Evolutionary conservation across 1,284 basidiomycete genomes (phyloP).

Genomic region (Apiotrichum akiyoshidainum): DNA sequence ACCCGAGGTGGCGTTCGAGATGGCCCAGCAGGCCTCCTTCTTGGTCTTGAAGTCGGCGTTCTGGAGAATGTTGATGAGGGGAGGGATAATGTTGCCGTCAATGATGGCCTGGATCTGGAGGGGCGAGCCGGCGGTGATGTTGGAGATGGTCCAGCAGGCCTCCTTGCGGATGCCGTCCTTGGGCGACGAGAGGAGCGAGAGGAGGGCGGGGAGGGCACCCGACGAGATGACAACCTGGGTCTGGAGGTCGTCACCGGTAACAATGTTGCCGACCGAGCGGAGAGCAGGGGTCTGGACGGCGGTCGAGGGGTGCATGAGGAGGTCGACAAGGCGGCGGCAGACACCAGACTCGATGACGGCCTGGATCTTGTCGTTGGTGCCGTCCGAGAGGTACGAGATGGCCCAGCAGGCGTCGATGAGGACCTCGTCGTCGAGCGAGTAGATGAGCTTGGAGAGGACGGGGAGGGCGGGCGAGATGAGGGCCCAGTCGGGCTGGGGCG

Average conservation of each 20-base stretch:
- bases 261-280: constrained; percentile 97
- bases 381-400: constrained; percentile 98
- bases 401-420: constrained; percentile 99
- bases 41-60: constrained; percentile 99
- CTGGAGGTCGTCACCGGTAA: constrained; percentile 97
- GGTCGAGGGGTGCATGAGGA: constrained; percentile 95
- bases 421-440: constrained; percentile 98
- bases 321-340: constrained; percentile 92
- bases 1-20: constrained; percentile 97
- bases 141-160: constrained; percentile 99
- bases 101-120: constrained; percentile 86
- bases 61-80: constrained; percentile 95
- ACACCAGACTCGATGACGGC: constrained; percentile 98
- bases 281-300: constrained; percentile 98
- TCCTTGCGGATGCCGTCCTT: constrained; percentile 90
- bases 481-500: constrained; percentile 93
- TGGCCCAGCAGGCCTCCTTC: constrained; percentile 99
- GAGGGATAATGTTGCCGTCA: constrained; percentile 79
- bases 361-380: constrained; percentile 99
- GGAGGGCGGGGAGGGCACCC: constrained; percentile 87
- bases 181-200: constrained; percentile 85
- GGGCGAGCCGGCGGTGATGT: constrained; percentile 94
- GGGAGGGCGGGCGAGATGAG: constrained; percentile 91
- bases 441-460: constrained; percentile 96
- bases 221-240: constrained; percentile 98